Evolutionary conservation across 148 eudicot genomes (phyloP).

Genomic region (Chenopodium quinoa): DNA sequence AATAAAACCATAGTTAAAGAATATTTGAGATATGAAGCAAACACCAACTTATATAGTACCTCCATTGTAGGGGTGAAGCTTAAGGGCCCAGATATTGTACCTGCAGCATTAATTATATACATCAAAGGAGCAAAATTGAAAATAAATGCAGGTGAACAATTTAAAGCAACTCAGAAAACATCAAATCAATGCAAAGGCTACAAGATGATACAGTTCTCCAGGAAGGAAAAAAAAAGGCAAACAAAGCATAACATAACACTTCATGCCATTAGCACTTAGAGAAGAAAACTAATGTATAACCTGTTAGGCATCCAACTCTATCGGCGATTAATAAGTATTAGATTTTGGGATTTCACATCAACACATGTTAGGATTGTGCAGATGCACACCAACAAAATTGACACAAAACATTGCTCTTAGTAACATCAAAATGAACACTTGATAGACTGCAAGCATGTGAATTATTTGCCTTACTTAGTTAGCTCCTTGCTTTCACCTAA

Average conservation of each 20-base stretch:
- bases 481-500: background rate
- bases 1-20: constrained; percentile 3
- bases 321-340: background rate
- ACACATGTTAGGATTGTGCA: background rate
- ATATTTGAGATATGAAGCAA: constrained; percentile 16
- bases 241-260: too few relatives aligned
- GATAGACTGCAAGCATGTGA: background rate
- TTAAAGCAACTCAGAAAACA: too few relatives aligned
- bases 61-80: constrained; percentile 79
- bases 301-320: background rate
- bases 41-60: constrained; percentile 39
- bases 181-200: too few relatives aligned
- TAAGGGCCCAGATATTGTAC: constrained; percentile 55
- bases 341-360: background rate
- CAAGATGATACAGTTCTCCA: too few relatives aligned
- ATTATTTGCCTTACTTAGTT: background rate
- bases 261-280: too few relatives aligned
- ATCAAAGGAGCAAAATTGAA: too few relatives aligned
- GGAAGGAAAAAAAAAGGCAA: too few relatives aligned
- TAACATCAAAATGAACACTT: background rate
- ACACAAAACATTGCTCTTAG: background rate
- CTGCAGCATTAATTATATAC: constrained; percentile 23
- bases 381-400: background rate
- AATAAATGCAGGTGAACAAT: too few relatives aligned
- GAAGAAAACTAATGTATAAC: background rate